phyloP scores from a whole-genome alignment of 2,329 filamentous ascomycete species.

The Sclerotinia trifoliorum region DNA sequence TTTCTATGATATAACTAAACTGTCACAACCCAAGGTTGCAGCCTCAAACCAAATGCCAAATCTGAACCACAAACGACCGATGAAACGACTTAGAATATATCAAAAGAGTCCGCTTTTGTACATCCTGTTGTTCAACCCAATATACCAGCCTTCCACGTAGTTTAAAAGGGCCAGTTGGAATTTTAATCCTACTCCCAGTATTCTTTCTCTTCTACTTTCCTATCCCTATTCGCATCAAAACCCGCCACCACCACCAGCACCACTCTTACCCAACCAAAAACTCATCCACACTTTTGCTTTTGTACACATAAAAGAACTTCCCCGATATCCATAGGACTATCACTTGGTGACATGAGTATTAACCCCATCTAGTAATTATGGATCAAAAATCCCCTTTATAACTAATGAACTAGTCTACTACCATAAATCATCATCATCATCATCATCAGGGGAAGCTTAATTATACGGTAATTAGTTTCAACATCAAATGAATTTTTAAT shows the following conservation, averaged over 20 bases:
- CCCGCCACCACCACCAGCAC: background rate
- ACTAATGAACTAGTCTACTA: accelerated
- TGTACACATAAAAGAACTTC: background rate
- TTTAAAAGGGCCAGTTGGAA: too few relatives aligned
- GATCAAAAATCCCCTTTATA: background rate
- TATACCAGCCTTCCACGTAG: too few relatives aligned
- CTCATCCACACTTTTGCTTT: background rate
- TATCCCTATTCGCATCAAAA: constrained; percentile 1
- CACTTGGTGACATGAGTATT: background rate
- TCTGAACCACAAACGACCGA: too few relatives aligned
- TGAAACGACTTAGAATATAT: too few relatives aligned
- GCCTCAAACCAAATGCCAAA: too few relatives aligned
- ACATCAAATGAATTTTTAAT: background rate
- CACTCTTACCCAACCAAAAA: background rate
- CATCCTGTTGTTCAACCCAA: too few relatives aligned
- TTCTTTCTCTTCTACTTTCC: background rate
- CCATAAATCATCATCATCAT: too few relatives aligned
- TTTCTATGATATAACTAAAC: too few relatives aligned
- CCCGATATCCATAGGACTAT: background rate
- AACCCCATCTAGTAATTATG: background rate
- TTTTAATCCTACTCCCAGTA: too few relatives aligned
- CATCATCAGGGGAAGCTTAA: constrained; percentile 29
- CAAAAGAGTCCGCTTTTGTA: too few relatives aligned
- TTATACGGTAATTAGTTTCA: background rate
- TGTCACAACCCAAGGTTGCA: too few relatives aligned